Conservation (phyloP, 495 filamentous ascomycete species). For the Xylaria intraflava region DNA sequence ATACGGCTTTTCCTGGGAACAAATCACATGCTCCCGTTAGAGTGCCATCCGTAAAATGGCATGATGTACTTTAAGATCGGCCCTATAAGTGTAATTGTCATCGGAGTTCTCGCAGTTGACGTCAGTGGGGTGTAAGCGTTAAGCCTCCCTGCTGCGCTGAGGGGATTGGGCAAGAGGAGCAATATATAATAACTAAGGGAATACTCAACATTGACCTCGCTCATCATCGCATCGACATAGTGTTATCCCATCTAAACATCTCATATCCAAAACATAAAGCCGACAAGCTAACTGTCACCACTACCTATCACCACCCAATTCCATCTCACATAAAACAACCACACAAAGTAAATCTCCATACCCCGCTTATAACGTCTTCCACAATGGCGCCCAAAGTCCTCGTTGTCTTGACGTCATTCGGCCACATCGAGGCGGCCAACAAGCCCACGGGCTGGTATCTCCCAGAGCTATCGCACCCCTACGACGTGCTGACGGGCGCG, state of each 20-base stretch:
- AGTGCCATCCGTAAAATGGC: no score
- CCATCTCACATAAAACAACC: not conserved
- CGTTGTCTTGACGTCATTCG: constrained; percentile 60
- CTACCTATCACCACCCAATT: not conserved
- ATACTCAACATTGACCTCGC: no score
- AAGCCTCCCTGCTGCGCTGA: no score
- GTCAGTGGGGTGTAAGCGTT: not conserved
- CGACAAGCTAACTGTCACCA: not conserved
- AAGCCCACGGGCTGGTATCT: constrained; percentile 63
- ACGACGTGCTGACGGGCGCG: constrained; percentile 47
- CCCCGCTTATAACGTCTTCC: not conserved
- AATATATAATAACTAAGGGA: no score
- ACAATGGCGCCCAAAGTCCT: constrained; percentile 54
- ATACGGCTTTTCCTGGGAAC: no score
- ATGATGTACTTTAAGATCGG: no score
- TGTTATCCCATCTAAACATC: not conserved
- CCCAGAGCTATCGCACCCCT: constrained; percentile 67
- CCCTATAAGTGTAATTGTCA: no score
- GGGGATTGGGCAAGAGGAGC: no score
- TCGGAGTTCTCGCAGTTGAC: constrained; percentile 5
- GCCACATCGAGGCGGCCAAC: constrained; percentile 44
- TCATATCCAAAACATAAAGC: no score
- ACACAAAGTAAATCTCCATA: not conserved
- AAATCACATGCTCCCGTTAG: no score
- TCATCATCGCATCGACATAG: no score